phyloP scores from a whole-genome alignment of 768 basidiomycete genomes.

The Amanita inopinata region DNA sequence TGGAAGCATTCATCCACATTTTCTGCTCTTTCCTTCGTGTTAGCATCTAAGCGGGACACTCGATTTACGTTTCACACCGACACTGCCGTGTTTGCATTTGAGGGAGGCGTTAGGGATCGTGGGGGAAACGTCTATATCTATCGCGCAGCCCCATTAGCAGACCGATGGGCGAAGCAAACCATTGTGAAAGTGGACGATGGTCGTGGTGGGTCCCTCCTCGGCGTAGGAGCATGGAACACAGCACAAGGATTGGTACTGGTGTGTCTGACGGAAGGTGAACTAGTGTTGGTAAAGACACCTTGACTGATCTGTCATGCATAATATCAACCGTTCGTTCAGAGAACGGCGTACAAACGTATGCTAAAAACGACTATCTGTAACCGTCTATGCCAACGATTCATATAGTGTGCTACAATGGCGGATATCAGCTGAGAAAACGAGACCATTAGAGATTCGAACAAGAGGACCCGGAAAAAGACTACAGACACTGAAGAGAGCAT shows the following conservation, averaged over 20 bases:
- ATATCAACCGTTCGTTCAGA: slow-evolving; percentile 1
- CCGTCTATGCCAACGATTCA: slow-evolving; percentile 4
- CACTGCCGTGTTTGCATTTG: slow-evolving; percentile 68
- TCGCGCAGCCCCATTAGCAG: slow-evolving; percentile 39
- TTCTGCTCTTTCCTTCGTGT: slow-evolving; percentile 85
- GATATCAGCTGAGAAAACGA: slow-evolving; percentile 9
- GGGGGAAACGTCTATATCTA: slow-evolving; percentile 87
- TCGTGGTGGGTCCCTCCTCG: slow-evolving; percentile 64
- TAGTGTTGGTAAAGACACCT: slow-evolving; percentile 47
- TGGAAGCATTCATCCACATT: slow-evolving; percentile 83
- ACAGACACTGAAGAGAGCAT: slow-evolving; percentile 8
- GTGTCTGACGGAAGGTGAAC: slow-evolving; percentile 42
- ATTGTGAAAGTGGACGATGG: slow-evolving; percentile 71
- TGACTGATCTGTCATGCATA: background rate
- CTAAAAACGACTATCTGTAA: slow-evolving; percentile 6
- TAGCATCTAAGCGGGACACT: slow-evolving; percentile 86
- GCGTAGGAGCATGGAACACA: slow-evolving; percentile 46
- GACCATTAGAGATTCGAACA: slow-evolving; percentile 18
- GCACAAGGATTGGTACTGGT: slow-evolving; percentile 35
- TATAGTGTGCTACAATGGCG: slow-evolving; percentile 4
- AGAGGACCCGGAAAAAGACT: slow-evolving; percentile 12
- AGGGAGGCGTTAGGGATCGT: slow-evolving; percentile 56
- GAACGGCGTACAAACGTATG: slow-evolving; percentile 5
- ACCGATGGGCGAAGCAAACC: slow-evolving; percentile 67
- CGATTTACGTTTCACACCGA: slow-evolving; percentile 73